phyloP scores from a whole-genome alignment of 2,329 filamentous ascomycete genomes.

The Didymosphaeria variabile region DNA sequence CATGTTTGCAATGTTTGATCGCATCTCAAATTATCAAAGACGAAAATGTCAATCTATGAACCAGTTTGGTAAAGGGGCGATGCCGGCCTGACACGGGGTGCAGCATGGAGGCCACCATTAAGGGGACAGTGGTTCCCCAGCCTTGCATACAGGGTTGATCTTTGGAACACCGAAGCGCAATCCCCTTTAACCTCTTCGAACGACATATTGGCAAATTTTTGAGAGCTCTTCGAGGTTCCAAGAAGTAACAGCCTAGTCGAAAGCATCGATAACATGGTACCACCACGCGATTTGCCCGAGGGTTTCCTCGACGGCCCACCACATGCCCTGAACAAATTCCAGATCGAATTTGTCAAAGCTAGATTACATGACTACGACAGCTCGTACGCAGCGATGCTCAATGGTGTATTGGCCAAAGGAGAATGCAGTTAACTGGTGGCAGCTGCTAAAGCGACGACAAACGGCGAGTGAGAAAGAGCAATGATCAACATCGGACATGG shows the following conservation, averaged over 20 bases:
- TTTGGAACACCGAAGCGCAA: background rate
- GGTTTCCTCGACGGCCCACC: slow-evolving; percentile 60
- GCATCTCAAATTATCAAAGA: background rate
- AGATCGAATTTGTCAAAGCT: slow-evolving; percentile 62
- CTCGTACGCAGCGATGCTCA: slow-evolving; percentile 68
- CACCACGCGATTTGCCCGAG: slow-evolving; percentile 45
- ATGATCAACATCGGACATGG: slow-evolving; percentile 73
- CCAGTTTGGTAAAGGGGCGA: background rate
- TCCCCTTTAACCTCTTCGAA: background rate
- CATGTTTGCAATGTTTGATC: background rate
- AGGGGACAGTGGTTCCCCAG: background rate
- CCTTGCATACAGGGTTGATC: background rate
- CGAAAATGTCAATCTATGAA: background rate
- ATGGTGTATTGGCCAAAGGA: slow-evolving; percentile 67
- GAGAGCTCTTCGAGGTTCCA: too few relatives aligned
- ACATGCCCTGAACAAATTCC: slow-evolving; percentile 56
- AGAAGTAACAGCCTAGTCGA: too few relatives aligned
- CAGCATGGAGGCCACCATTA: background rate
- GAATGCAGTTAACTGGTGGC: slow-evolving; percentile 64
- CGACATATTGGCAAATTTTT: background rate
- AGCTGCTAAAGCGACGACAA: slow-evolving; percentile 41
- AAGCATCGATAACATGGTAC: slow-evolving; percentile 29
- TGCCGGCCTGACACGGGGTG: slow-evolving; percentile 1
- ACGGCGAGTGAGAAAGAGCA: slow-evolving; percentile 69
- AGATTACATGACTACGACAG: slow-evolving; percentile 63